These are phyloP conservation scores for Margaritispora aquatica DNA, from an alignment of 495 filamentous ascomycete species.

Conservation along the genomic window DNA sequence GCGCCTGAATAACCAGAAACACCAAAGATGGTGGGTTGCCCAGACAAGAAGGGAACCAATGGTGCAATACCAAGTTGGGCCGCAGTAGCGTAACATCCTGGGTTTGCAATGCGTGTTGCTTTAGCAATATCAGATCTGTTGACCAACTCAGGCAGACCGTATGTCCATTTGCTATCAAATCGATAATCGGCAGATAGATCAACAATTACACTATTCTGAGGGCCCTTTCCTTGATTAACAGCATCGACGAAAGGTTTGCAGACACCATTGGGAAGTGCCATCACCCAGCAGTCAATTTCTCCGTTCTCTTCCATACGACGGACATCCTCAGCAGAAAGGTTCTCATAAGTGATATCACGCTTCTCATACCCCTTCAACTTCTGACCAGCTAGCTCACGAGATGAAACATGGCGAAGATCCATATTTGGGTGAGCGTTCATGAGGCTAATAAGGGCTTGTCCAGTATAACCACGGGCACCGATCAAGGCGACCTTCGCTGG, in stretches of 20 bases:
- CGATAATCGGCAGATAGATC: constrained; percentile 95
- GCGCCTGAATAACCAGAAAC: constrained; percentile 95
- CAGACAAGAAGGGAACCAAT: constrained; percentile 69
- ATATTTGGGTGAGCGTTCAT: constrained; percentile 91
- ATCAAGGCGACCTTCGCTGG: constrained; percentile 87
- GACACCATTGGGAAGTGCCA: constrained; percentile 96
- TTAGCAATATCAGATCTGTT: constrained; percentile 69
- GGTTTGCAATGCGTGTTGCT: constrained; percentile 86
- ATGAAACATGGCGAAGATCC: constrained; percentile 90
- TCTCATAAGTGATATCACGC: constrained; percentile 90
- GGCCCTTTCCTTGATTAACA: constrained; percentile 58
- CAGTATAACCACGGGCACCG: constrained; percentile 93
- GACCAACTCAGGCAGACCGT: constrained; percentile 88
- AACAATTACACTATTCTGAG: constrained; percentile 72
- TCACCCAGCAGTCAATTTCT: constrained; percentile 97
- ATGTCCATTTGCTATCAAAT: constrained; percentile 87
- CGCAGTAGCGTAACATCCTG: constrained; percentile 96
- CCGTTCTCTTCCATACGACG: constrained; percentile 82
- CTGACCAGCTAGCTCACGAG: constrained; percentile 86
- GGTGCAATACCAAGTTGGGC: constrained; percentile 88
- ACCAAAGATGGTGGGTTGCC: constrained; percentile 83
- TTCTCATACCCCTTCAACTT: constrained; percentile 89
- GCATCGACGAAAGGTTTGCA: constrained; percentile 96
- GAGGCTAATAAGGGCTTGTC: constrained; percentile 84
- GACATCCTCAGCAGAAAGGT: constrained; percentile 83